These are phyloP conservation scores for Calvatia gigantea DNA, from an alignment of 768 basidiomycete species.

Conservation along the genomic window DNA sequence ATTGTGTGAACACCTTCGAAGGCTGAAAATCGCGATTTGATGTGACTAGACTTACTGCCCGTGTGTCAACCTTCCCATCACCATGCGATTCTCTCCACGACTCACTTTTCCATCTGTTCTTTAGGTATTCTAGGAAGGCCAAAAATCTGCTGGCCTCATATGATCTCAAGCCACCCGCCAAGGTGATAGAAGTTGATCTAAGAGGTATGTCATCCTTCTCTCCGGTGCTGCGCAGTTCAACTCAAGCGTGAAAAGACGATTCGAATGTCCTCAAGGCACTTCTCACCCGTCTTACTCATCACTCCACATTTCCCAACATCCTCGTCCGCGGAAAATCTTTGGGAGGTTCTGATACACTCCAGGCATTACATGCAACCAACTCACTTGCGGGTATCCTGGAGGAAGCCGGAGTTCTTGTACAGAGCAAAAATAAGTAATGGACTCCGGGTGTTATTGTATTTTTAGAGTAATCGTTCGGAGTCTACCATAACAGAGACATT, in stretches of 20 bases:
- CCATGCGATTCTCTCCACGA: neutral
- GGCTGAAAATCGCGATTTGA: neutral
- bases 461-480: neutral
- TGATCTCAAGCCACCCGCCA: conserved; percentile 59
- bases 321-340: conserved; percentile 60
- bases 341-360: conserved; percentile 64
- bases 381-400: conserved; percentile 43
- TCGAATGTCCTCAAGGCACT: conserved; percentile 59
- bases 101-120: conserved; percentile 1
- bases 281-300: conserved; percentile 61
- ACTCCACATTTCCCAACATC: conserved; percentile 74
- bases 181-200: conserved; percentile 72
- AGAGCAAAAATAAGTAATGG: conserved; percentile 12
- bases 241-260: conserved; percentile 43
- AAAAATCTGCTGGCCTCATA: conserved; percentile 63
- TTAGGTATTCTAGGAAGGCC: conserved; percentile 56
- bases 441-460: neutral
- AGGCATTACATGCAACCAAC: conserved; percentile 45
- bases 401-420: conserved; percentile 39
- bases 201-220: conserved; percentile 41
- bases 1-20: neutral
- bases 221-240: neutral
- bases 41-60: conserved; percentile 63
- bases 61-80: conserved; percentile 36
- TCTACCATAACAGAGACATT: neutral